Percentiles rank a stretch among this genome's conserved stretches.
phyloP scores from a whole-genome alignment of 2,329 filamentous ascomycete species.

The Colletotrichum truncatum region DNA sequence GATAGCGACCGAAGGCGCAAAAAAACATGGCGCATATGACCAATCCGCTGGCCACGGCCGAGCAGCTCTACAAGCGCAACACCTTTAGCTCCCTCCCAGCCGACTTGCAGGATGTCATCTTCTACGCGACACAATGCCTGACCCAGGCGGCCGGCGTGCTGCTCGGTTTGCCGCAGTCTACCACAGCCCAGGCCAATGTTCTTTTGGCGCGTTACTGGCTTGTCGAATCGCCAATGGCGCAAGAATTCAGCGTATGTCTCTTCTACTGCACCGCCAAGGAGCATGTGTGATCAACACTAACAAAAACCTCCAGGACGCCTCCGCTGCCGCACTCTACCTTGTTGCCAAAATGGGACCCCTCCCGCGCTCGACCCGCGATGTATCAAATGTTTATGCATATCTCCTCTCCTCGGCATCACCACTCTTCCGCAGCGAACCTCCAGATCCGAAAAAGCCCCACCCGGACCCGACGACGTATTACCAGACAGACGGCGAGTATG shows the following conservation, averaged over 20 bases:
- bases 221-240: constrained; percentile 60
- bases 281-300: neutral
- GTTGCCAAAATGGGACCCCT: constrained; percentile 83
- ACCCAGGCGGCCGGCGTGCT: constrained; percentile 84
- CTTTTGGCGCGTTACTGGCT: constrained; percentile 85
- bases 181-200: constrained; percentile 86
- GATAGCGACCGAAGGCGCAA: no score
- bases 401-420: constrained; percentile 72
- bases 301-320: constrained; percentile 71
- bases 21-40: constrained; percentile 41
- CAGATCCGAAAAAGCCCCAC: constrained; percentile 39
- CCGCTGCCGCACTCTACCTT: constrained; percentile 83
- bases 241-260: constrained; percentile 63
- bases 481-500: constrained; percentile 78
- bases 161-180: constrained; percentile 84
- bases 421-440: constrained; percentile 54
- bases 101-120: constrained; percentile 77
- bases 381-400: constrained; percentile 87
- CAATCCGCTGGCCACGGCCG: constrained; percentile 77
- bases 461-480: constrained; percentile 66
- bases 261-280: neutral
- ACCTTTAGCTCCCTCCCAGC: constrained; percentile 67
- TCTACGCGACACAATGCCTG: constrained; percentile 76
- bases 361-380: constrained; percentile 79
- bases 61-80: constrained; percentile 70